Evolutionary conservation across 331 rosid genomes (phyloP).

Genomic region (Acacia concinna): DNA sequence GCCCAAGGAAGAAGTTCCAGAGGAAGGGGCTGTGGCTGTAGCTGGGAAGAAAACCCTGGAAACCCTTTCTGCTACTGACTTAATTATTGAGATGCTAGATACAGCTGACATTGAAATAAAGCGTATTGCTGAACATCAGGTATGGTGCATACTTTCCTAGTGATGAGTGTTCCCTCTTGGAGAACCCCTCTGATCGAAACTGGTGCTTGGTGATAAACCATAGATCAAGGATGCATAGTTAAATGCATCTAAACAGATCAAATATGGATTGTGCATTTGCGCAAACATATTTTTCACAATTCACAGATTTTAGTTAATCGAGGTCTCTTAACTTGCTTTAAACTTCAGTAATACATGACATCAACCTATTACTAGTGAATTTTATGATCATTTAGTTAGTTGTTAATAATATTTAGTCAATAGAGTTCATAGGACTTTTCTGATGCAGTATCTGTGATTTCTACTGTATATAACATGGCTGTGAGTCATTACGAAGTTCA

Average conservation of each 20-base stretch:
- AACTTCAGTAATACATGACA: not conserved
- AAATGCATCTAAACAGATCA: constrained; percentile 4
- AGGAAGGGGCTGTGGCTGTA: constrained; percentile 89
- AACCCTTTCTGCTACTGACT: constrained; percentile 82
- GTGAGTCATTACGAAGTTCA: not conserved
- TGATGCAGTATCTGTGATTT: constrained; percentile 11
- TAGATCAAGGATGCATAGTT: constrained; percentile 1
- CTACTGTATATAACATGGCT: not conserved
- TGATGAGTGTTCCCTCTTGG: not conserved
- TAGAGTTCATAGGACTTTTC: constrained; percentile 1
- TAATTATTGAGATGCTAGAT: constrained; percentile 81
- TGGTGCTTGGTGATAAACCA: constrained; percentile 9
- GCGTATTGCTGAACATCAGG: constrained; percentile 74
- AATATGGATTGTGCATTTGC: not conserved
- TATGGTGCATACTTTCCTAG: constrained; percentile 17
- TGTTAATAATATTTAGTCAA: not conserved
- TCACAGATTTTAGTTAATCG: not conserved
- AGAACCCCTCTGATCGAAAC: not conserved
- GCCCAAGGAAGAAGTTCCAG: constrained; percentile 82
- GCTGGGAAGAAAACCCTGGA: constrained; percentile 90
- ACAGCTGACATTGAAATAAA: constrained; percentile 68
- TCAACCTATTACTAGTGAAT: not conserved
- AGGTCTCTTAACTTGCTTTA: not conserved
- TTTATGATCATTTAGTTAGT: not conserved
- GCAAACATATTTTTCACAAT: not conserved